phyloP scores from a whole-genome alignment of 495 filamentous ascomycete genomes.

The Parathielavia hyrcaniae region DNA sequence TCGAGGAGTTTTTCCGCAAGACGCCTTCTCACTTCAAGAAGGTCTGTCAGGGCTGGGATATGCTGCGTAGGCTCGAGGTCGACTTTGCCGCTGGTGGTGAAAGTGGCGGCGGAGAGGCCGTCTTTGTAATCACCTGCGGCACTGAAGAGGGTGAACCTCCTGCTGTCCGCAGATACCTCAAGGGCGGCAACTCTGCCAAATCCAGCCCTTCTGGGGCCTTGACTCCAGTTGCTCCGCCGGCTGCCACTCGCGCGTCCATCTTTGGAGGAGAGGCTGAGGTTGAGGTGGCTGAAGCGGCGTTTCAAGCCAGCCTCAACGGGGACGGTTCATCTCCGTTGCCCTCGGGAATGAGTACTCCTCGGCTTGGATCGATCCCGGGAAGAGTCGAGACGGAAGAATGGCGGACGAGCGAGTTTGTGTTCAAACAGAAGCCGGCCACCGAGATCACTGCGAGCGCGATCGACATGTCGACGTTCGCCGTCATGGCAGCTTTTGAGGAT shows the following conservation, averaged over 20 bases:
- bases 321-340: not conserved
- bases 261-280: conserved; percentile 17
- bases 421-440: conserved; percentile 28
- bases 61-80: conserved; percentile 76
- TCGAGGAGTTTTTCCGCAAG: conserved; percentile 66
- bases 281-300: not conserved
- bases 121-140: conserved; percentile 70
- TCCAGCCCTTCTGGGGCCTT: conserved; percentile 9
- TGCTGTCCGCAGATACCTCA: conserved; percentile 31
- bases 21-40: conserved; percentile 74
- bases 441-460: conserved; percentile 64
- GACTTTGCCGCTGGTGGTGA: conserved; percentile 83
- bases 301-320: not conserved
- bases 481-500: conserved; percentile 69
- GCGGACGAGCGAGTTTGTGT: conserved; percentile 28
- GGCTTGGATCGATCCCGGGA: conserved; percentile 1
- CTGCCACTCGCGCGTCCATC: conserved; percentile 15
- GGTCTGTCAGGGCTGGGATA: conserved; percentile 82
- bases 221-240: conserved; percentile 13
- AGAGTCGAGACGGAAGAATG: conserved; percentile 34
- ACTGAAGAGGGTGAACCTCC: conserved; percentile 47
- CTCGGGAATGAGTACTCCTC: conserved; percentile 8
- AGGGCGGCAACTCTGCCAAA: conserved; percentile 4
- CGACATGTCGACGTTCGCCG: conserved; percentile 69
- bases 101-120: conserved; percentile 61